A percentile compares a stretch with the other conserved stretches of the same genome.
phyloP scores from a whole-genome alignment of 2,329 filamentous ascomycete species.

The Arthrobotrys musiformis region DNA sequence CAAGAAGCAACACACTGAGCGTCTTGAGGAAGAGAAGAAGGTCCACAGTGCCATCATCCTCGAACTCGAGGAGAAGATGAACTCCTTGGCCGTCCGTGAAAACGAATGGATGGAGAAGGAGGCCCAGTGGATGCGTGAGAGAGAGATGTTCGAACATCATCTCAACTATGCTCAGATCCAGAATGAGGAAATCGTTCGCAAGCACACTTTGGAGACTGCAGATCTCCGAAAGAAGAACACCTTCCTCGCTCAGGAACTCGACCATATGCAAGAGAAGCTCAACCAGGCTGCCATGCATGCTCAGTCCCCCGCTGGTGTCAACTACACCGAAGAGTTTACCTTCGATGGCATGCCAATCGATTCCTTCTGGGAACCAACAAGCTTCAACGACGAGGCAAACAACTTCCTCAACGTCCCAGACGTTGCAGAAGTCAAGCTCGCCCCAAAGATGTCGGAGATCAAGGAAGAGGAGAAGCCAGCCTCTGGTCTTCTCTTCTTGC shows the following conservation, averaged over 20 bases:
- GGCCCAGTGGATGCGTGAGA: conserved; percentile 77
- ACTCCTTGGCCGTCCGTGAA: conserved; percentile 73
- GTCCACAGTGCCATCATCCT: conserved; percentile 80
- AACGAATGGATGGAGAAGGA: conserved; percentile 65
- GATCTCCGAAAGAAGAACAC: conserved; percentile 92
- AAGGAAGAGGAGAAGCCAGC: conserved; percentile 74
- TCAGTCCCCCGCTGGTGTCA: conserved; percentile 63
- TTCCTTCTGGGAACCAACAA: conserved; percentile 78
- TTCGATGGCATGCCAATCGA: conserved; percentile 88
- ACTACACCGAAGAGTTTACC: conserved; percentile 78
- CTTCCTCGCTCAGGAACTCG: conserved; percentile 78
- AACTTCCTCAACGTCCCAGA: conserved; percentile 64
- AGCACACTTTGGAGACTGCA: conserved; percentile 87
- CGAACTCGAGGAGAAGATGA: conserved; percentile 81
- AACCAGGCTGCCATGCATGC: conserved; percentile 68
- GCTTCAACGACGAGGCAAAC: conserved; percentile 78
- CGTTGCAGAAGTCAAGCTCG: conserved; percentile 55
- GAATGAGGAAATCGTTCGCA: conserved; percentile 89
- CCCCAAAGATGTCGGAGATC: conserved; percentile 71
- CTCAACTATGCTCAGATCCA: conserved; percentile 82
- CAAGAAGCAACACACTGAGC: conserved; percentile 98
- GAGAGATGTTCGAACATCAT: conserved; percentile 78
- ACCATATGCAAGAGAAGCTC: conserved; percentile 67
- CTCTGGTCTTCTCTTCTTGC: conserved; percentile 74
- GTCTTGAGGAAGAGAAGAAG: conserved; percentile 97